phyloP scores from a whole-genome alignment of 129 eudicot genomes.

The Dittrichia graveolens region DNA sequence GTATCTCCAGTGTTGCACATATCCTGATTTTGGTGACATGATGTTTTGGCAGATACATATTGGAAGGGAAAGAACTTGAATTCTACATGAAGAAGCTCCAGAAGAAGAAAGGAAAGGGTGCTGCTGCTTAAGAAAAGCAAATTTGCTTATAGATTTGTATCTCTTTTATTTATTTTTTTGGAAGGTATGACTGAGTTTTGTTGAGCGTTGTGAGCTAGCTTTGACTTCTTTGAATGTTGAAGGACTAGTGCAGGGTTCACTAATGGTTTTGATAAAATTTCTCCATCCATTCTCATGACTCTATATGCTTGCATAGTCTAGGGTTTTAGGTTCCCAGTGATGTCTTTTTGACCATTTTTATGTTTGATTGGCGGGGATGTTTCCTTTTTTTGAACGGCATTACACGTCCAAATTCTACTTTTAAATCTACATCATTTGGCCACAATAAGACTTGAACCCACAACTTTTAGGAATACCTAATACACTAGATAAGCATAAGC shows the following conservation, averaged over 20 bases:
- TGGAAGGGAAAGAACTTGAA: constrained; percentile 48
- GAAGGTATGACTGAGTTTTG: constrained; percentile 20
- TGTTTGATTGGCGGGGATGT: too few species aligned
- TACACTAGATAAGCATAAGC: too few species aligned
- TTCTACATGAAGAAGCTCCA: constrained; percentile 47
- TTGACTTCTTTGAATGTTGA: constrained; percentile 26
- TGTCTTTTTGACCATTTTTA: too few species aligned
- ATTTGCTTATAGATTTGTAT: constrained; percentile 23
- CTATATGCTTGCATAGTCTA: neutral
- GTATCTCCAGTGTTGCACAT: too few species aligned
- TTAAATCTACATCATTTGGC: too few species aligned
- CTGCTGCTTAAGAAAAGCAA: constrained; percentile 37
- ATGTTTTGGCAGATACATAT: constrained; percentile 35
- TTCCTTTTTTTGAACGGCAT: too few species aligned
- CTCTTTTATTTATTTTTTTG: constrained; percentile 8
- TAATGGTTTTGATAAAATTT: neutral
- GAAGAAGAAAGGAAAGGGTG: constrained; percentile 48
- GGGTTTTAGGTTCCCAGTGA: too few species aligned
- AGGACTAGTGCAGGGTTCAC: constrained; percentile 1
- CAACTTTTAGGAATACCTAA: too few species aligned
- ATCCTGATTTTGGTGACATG: neutral
- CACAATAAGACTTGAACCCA: too few species aligned
- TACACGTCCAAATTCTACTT: too few species aligned
- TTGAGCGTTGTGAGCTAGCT: constrained; percentile 26
- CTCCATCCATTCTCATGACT: neutral